Conservation (phyloP, 192 early-diverging fungal genomes). For the Kickxella alabastrina region DNA sequence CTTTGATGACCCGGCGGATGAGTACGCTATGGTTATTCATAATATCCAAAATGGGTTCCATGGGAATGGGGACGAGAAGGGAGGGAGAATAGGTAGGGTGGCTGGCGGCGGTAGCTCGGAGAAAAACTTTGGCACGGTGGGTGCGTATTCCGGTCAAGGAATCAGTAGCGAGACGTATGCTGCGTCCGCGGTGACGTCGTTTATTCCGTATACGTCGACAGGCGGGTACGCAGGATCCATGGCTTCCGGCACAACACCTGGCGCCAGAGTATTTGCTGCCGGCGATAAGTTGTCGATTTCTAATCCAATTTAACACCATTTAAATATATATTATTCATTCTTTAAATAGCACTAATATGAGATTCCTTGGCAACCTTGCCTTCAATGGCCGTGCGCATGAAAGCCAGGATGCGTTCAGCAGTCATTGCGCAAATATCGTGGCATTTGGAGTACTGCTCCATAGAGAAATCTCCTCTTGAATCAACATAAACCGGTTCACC, state of each 20-base stretch:
- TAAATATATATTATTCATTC: neutral
- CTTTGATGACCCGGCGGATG: slow-evolving; percentile 44
- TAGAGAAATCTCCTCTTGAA: slow-evolving; percentile 69
- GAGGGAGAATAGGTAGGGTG: neutral
- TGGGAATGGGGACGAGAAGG: slow-evolving; percentile 1
- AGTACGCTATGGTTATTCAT: slow-evolving; percentile 22
- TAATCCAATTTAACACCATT: neutral
- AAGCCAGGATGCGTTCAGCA: slow-evolving; percentile 51
- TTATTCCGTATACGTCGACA: neutral
- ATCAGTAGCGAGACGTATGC: slow-evolving; percentile 22
- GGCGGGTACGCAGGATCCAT: neutral
- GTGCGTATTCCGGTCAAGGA: slow-evolving; percentile 14
- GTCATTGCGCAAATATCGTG: slow-evolving; percentile 37
- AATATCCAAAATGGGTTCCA: slow-evolving; percentile 30
- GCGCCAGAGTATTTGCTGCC: neutral
- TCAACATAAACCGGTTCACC: slow-evolving; percentile 57
- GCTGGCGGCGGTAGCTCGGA: slow-evolving; percentile 6
- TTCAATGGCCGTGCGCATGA: slow-evolving; percentile 64
- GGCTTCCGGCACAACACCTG: neutral
- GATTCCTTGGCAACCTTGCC: slow-evolving; percentile 44
- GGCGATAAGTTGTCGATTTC: neutral
- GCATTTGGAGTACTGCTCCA: slow-evolving; percentile 52
- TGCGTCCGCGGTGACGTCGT: slow-evolving; percentile 4
- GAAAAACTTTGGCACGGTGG: slow-evolving; percentile 11
- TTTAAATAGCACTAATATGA: slow-evolving; percentile 2